Evolutionary conservation across 116 monocot species (phyloP).

Genomic region (Papilionanthe hybrid): DNA sequence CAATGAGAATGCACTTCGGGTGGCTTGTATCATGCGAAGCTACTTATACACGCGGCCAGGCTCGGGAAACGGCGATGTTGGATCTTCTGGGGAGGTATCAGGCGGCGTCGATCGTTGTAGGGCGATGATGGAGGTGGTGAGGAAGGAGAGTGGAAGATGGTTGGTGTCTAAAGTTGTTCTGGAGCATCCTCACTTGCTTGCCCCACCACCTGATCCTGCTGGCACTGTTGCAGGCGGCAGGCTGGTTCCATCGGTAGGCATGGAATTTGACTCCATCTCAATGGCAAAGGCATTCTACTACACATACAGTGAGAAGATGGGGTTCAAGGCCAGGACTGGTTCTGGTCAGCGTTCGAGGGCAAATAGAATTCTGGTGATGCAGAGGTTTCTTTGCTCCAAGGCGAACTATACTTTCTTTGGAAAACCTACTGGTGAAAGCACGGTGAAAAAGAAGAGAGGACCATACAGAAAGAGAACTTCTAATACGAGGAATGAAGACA

Average conservation of each 20-base stretch:
- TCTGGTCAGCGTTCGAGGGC: conserved; percentile 31
- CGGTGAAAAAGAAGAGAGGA: conserved; percentile 17
- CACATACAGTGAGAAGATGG: conserved; percentile 39
- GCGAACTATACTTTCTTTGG: conserved; percentile 14
- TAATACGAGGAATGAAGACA: conserved; percentile 9
- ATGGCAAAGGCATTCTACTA: conserved; percentile 40
- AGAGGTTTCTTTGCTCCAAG: conserved; percentile 41
- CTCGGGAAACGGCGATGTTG: neutral
- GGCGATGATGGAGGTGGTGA: conserved; percentile 43
- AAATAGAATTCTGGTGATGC: conserved; percentile 36
- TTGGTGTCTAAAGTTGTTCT: conserved; percentile 27
- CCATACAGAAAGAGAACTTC: conserved; percentile 17
- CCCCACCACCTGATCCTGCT: conserved; percentile 24
- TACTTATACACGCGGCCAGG: conserved; percentile 25
- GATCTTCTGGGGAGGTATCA: neutral
- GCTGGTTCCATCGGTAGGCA: conserved; percentile 29
- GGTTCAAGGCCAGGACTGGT: conserved; percentile 30
- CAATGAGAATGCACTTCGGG: conserved; percentile 42
- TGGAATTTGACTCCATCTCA: conserved; percentile 47
- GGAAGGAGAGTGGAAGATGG: conserved; percentile 31
- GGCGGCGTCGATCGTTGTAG: conserved; percentile 23
- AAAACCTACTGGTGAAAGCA: neutral
- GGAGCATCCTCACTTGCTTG: conserved; percentile 28
- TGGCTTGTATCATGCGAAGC: conserved; percentile 51
- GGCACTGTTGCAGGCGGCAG: conserved; percentile 15